Percentiles rank a stretch among this genome's conserved stretches.
Conservation (phyloP, 306 rosid genomes). For the Cicer pinnatifidum region DNA sequence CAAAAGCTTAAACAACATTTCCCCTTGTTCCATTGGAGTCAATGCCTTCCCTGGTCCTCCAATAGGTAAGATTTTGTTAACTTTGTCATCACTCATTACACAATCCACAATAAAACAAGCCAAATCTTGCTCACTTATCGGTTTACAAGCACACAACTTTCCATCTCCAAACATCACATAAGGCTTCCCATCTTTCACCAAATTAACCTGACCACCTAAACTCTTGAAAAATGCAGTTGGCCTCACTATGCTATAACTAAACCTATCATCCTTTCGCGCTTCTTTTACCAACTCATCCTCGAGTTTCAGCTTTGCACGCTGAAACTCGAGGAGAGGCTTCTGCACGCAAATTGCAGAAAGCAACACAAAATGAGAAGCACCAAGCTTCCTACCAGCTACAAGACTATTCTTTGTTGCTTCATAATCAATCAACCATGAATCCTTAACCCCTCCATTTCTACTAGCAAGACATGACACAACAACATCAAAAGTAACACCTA, state of each 20-base stretch:
- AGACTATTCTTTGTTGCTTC: constrained; percentile 92
- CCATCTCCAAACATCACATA: constrained; percentile 99
- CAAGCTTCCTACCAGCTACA: constrained; percentile 75
- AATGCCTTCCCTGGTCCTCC: constrained; percentile 92
- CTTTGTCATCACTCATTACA: constrained; percentile 64
- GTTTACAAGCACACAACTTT: constrained; percentile 90
- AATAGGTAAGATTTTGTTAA: constrained; percentile 75
- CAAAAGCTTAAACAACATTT: constrained; percentile 73
- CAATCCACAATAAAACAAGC: constrained; percentile 93
- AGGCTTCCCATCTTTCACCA: constrained; percentile 98
- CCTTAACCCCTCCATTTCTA: constrained; percentile 86
- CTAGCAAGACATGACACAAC: constrained; percentile 97
- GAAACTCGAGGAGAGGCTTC: constrained; percentile 94
- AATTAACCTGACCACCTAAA: constrained; percentile 96
- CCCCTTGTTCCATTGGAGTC: constrained; percentile 96
- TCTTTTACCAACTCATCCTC: constrained; percentile 76
- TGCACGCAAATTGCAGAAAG: constrained; percentile 97
- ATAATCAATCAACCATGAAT: constrained; percentile 96
- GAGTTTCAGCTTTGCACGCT: constrained; percentile 87
- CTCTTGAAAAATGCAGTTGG: constrained; percentile 98
- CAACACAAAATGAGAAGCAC: constrained; percentile 92
- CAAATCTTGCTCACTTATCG: constrained; percentile 84
- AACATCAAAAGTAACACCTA: constrained; percentile 71
- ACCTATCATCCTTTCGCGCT: constrained; percentile 61
- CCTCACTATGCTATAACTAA: constrained; percentile 85